Conservation (phyloP, 352 stramenopile species). For the Phytophthora citricola region DNA sequence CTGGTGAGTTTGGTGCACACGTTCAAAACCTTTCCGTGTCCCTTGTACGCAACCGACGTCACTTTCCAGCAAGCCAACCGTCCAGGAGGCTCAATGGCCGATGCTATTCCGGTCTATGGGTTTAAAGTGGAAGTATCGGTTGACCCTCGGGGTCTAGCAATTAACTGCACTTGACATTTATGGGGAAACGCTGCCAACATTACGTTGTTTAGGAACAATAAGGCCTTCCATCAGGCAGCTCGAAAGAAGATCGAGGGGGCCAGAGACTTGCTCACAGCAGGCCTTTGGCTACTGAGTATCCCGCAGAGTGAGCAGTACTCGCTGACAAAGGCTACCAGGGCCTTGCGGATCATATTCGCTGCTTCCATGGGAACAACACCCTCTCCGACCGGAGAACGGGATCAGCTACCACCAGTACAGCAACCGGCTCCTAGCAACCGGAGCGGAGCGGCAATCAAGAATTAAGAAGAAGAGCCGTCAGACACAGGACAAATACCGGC, state of each 20-base stretch:
- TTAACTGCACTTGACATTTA: not conserved
- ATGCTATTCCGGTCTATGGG: conserved; percentile 2
- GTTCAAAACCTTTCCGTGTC: not conserved
- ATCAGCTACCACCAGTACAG: not conserved
- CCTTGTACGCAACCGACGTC: conserved; percentile 5
- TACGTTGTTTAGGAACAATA: conserved; percentile 8
- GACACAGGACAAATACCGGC: too few relatives aligned
- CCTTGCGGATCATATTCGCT: not conserved
- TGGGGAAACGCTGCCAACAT: conserved; percentile 4
- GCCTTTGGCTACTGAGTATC: not conserved
- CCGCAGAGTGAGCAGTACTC: not conserved
- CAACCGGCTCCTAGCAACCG: not conserved
- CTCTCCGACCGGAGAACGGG: not conserved
- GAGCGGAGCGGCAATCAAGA: too few relatives aligned
- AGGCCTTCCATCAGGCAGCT: not conserved
- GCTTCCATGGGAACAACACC: conserved; percentile 2
- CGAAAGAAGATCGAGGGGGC: not conserved
- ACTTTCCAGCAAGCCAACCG: conserved; percentile 14
- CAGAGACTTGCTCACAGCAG: not conserved
- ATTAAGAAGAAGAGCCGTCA: too few relatives aligned
- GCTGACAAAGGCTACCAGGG: conserved; percentile 10
- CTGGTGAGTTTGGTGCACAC: not conserved
- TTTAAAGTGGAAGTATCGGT: conserved; percentile 4
- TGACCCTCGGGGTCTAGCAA: not conserved
- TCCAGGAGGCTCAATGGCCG: not conserved